These are phyloP conservation scores for Candida pseudocylindracea DNA, from an alignment of 1,139 yeast genomes.

Conservation along the genomic window DNA sequence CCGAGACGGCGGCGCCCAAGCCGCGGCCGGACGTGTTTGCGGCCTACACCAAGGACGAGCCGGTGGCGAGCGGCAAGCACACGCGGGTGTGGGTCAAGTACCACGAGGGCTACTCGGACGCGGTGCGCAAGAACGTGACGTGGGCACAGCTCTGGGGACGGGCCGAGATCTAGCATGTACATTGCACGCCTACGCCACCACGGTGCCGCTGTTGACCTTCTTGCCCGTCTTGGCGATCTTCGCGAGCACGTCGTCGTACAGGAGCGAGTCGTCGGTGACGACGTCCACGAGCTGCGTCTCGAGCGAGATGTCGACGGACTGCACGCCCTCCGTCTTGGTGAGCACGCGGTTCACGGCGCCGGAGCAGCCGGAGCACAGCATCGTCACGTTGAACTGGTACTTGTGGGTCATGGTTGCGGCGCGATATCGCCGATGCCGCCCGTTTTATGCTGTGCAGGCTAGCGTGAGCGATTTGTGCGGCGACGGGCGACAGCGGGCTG, in stretches of 20 bases:
- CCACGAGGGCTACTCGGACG: constrained; percentile 87
- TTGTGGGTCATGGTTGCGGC: constrained; percentile 19
- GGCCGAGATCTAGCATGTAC: background rate
- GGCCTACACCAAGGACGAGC: constrained; percentile 1
- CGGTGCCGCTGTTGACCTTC: constrained; percentile 45
- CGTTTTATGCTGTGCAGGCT: no score
- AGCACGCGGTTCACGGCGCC: constrained; percentile 71
- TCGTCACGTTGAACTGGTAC: constrained; percentile 56
- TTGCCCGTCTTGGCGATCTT: constrained; percentile 86
- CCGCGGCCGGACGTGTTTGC: background rate
- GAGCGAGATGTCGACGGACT: constrained; percentile 47
- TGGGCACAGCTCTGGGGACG: constrained; percentile 51
- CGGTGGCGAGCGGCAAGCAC: constrained; percentile 5
- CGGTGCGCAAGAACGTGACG: constrained; percentile 66
- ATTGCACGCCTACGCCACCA: constrained; percentile 5
- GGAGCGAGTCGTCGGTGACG: constrained; percentile 25
- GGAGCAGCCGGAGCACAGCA: constrained; percentile 80
- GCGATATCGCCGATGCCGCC: no score
- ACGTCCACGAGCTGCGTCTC: constrained; percentile 74
- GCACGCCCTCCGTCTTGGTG: constrained; percentile 51
- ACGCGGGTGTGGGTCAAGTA: constrained; percentile 72
- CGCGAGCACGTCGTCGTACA: constrained; percentile 55
- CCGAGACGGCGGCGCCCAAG: background rate
- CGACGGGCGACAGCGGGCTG: no score
- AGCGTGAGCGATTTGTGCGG: no score